These are phyloP conservation scores for Euphorbia peplus DNA, from an alignment of 345 rosid genomes.

Conservation along the genomic window DNA sequence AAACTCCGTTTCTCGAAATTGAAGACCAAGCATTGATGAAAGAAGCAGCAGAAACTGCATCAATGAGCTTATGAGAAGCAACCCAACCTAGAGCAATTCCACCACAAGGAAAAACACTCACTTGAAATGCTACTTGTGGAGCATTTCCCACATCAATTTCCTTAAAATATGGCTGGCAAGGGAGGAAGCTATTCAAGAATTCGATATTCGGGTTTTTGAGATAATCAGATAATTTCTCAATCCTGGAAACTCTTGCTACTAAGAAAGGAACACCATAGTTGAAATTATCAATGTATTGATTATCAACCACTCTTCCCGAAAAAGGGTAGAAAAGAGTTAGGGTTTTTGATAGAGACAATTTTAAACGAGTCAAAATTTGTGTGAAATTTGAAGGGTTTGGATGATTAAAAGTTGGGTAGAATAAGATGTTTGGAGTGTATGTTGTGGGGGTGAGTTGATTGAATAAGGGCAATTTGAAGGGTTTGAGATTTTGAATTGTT, in stretches of 20 bases:
- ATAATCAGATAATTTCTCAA: constrained; percentile 13
- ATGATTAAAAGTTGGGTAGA: constrained; percentile 5
- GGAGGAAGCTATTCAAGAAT: constrained; percentile 14
- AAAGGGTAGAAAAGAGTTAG: constrained; percentile 18
- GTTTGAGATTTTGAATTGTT: background rate
- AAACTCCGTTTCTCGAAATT: background rate
- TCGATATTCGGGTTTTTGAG: constrained; percentile 13
- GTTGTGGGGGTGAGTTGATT: constrained; percentile 27
- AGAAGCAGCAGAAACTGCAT: background rate
- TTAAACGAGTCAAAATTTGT: background rate
- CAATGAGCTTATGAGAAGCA: constrained; percentile 24
- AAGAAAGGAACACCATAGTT: constrained; percentile 22
- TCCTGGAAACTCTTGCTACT: background rate
- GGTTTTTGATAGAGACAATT: constrained; percentile 20
- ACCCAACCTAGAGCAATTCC: background rate
- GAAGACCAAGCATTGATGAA: constrained; percentile 15
- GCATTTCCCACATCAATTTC: background rate
- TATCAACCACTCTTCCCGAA: constrained; percentile 19
- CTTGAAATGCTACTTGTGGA: constrained; percentile 12
- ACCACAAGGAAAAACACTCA: constrained; percentile 19
- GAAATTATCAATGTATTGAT: constrained; percentile 15
- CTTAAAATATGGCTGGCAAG: constrained; percentile 17
- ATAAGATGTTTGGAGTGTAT: constrained; percentile 18
- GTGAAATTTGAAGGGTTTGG: background rate
- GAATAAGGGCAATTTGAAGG: constrained; percentile 16